A percentile compares a stretch with the other conserved stretches of the same genome.
Conservation (phyloP, 805 yeast species). For the Wickerhamiella allomyrinae region DNA sequence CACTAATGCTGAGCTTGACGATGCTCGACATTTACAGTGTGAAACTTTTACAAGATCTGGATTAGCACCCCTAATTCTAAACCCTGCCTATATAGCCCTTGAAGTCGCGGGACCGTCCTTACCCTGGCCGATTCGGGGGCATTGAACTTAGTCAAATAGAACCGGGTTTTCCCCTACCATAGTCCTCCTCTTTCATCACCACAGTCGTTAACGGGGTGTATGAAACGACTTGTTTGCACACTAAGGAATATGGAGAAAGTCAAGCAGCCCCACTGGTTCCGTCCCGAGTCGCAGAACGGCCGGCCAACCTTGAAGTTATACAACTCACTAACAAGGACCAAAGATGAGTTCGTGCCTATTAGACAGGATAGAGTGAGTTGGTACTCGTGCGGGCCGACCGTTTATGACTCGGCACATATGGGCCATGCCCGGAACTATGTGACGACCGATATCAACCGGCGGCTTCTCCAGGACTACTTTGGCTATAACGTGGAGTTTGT, state of each 20-base stretch:
- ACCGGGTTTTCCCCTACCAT: constrained; percentile 8
- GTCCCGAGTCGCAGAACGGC: constrained; percentile 23
- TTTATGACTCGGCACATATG: constrained; percentile 91
- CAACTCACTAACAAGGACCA: constrained; percentile 72
- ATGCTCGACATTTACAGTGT: constrained; percentile 18
- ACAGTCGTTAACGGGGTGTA: constrained; percentile 10
- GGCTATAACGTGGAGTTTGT: constrained; percentile 79
- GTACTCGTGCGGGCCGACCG: constrained; percentile 99
- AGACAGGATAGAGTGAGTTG: constrained; percentile 54
- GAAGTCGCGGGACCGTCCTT: no score
- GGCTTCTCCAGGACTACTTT: constrained; percentile 79
- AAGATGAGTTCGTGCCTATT: constrained; percentile 64
- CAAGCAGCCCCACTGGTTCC: constrained; percentile 40
- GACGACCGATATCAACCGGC: constrained; percentile 80
- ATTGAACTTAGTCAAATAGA: neutral
- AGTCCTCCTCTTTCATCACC: constrained; percentile 1
- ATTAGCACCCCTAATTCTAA: no score
- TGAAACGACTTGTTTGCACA: constrained; percentile 21
- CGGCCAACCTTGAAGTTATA: constrained; percentile 45
- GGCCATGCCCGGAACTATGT: constrained; percentile 98
- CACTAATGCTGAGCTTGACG: constrained; percentile 55
- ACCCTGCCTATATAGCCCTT: no score
- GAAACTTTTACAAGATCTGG: no score
- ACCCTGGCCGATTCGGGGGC: neutral
- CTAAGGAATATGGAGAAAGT: constrained; percentile 13